Percentiles rank a stretch among this genome's conserved stretches.
Conservation (phyloP, 345 rosid species). For the Linum usitatissimum region DNA sequence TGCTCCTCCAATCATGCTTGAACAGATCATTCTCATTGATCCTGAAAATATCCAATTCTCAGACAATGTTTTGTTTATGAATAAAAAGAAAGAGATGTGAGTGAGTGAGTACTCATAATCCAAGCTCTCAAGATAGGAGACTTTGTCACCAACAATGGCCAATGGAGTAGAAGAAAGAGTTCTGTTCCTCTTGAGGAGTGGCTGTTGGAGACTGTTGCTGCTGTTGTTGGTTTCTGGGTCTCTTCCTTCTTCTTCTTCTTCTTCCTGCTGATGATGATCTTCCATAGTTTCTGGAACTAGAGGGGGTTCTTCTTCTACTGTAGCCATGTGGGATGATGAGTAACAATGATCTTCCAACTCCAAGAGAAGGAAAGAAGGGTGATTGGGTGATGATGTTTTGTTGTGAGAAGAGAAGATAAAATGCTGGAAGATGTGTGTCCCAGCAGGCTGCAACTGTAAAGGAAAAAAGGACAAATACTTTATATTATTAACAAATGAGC, state of each 20-base stretch:
- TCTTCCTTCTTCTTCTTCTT: slow-evolving; percentile 43
- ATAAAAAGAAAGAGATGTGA: neutral
- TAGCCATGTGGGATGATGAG: neutral
- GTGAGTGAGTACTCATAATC: slow-evolving; percentile 57
- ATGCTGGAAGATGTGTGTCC: neutral
- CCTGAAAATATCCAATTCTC: slow-evolving; percentile 26
- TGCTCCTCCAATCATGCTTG: slow-evolving; percentile 93
- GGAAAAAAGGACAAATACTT: neutral
- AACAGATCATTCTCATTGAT: slow-evolving; percentile 86
- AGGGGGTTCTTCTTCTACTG: neutral
- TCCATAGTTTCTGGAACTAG: too few relatives aligned
- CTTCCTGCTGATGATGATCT: slow-evolving; percentile 12
- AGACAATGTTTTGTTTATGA: neutral
- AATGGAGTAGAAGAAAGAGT: slow-evolving; percentile 68
- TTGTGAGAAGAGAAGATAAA: neutral
- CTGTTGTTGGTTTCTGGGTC: slow-evolving; percentile 49
- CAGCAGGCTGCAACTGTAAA: too few relatives aligned
- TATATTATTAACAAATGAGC: neutral
- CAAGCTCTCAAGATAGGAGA: slow-evolving; percentile 78
- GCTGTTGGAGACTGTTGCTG: slow-evolving; percentile 30
- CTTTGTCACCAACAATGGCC: slow-evolving; percentile 80
- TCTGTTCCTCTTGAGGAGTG: slow-evolving; percentile 65
- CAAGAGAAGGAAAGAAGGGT: neutral
- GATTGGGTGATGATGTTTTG: neutral
- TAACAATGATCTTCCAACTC: neutral